Percentiles rank a stretch among this genome's conserved stretches.
Conservation (phyloP, 2,329 filamentous ascomycete species). For the Aspergillus sp. region DNA sequence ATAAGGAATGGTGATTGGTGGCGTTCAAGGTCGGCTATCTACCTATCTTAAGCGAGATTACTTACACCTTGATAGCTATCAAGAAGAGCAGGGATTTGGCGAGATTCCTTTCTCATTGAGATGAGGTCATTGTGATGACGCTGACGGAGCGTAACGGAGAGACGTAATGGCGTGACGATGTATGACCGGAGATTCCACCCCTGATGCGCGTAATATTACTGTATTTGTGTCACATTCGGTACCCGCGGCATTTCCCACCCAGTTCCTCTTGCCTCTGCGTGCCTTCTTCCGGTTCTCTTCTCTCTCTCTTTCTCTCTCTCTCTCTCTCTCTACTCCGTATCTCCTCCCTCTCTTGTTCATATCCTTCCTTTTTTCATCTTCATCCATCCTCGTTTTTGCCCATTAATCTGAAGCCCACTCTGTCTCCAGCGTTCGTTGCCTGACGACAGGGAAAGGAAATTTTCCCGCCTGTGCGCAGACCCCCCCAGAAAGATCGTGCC, state of each 20-base stretch:
- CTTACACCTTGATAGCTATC: no score
- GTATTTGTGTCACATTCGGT: not conserved
- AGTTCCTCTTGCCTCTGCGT: not conserved
- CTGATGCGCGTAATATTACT: constrained; percentile 2
- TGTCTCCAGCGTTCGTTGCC: constrained; percentile 2
- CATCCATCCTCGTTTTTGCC: not conserved
- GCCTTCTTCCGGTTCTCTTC: not conserved
- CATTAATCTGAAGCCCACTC: not conserved
- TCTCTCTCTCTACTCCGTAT: constrained; percentile 1
- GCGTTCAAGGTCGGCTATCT: no score
- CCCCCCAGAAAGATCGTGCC: constrained; percentile 14
- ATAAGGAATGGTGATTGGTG: no score
- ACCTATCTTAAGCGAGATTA: no score
- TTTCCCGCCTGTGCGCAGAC: constrained; percentile 5
- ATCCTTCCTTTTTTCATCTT: constrained; percentile 2
- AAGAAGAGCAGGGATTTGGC: no score
- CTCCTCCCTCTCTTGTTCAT: constrained; percentile 12
- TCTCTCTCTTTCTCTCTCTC: constrained; percentile 4
- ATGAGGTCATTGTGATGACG: constrained; percentile 23
- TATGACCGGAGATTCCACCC: not conserved
- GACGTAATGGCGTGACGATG: not conserved
- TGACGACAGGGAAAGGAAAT: constrained; percentile 5
- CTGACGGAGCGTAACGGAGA: constrained; percentile 1
- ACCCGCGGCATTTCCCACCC: not conserved
- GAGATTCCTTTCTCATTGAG: not conserved